Percentiles rank a stretch among this genome's conserved stretches.
phyloP scores from a whole-genome alignment of 352 stramenopile genomes.

The Phytophthora gonapodyides region DNA sequence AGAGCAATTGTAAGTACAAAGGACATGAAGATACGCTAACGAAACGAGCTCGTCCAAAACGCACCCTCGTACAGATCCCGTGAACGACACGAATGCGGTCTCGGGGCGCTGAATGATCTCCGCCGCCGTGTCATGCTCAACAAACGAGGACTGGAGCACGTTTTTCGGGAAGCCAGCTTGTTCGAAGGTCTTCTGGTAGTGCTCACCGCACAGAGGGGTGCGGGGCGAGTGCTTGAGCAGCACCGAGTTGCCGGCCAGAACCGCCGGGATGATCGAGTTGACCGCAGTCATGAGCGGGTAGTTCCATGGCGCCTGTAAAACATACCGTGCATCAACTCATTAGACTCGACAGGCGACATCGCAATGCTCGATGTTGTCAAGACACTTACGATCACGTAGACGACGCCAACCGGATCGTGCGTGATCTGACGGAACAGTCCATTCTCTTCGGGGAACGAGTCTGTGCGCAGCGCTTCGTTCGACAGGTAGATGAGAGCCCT shows the following conservation, averaged over 20 bases:
- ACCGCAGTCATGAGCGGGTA: constrained; percentile 89
- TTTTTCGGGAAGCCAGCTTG: constrained; percentile 68
- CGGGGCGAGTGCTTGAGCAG: constrained; percentile 82
- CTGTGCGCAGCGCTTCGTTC: constrained; percentile 58
- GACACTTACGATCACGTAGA: constrained; percentile 79
- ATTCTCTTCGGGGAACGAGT: constrained; percentile 68
- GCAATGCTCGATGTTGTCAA: not conserved
- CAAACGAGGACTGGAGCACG: constrained; percentile 68
- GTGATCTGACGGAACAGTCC: constrained; percentile 81
- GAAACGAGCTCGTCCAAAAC: constrained; percentile 2
- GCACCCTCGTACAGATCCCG: constrained; percentile 77
- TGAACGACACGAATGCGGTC: constrained; percentile 84
- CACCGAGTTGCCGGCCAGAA: constrained; percentile 81
- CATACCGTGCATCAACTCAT: not conserved
- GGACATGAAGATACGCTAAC: no score
- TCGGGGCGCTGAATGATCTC: constrained; percentile 72
- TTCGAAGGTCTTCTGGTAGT: constrained; percentile 77
- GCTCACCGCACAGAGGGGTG: constrained; percentile 75
- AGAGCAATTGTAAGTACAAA: no score
- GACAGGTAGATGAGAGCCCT: constrained; percentile 76
- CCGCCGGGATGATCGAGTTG: constrained; percentile 85
- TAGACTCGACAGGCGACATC: constrained; percentile 16
- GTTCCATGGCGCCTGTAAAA: constrained; percentile 74
- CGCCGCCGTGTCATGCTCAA: constrained; percentile 65
- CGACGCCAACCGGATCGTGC: constrained; percentile 80